These are phyloP conservation scores for Lipomyces chichibuensis DNA, from an alignment of 805 yeast species.

Conservation along the genomic window DNA sequence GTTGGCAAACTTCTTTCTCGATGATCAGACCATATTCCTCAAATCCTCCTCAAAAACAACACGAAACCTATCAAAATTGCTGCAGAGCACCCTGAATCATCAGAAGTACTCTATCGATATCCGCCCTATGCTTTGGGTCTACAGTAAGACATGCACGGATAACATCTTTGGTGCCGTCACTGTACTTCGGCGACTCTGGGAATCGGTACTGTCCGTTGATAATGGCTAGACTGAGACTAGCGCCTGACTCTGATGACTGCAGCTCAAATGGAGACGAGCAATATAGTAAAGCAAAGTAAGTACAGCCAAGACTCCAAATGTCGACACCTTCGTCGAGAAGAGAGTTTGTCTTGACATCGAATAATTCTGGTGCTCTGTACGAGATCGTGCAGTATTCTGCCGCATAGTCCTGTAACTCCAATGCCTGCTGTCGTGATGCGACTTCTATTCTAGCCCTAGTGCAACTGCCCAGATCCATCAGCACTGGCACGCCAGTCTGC, in stretches of 20 bases:
- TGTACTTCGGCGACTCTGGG: conserved; percentile 58
- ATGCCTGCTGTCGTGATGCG: conserved; percentile 66
- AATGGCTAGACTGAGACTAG: conserved; percentile 76
- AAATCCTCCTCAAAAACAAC: not conserved
- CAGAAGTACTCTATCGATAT: conserved; percentile 60
- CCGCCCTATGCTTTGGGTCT: conserved; percentile 65
- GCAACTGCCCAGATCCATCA: conserved; percentile 85
- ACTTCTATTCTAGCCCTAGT: conserved; percentile 60
- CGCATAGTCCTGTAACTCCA: conserved; percentile 76
- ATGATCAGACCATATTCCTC: not conserved
- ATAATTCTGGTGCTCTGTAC: conserved; percentile 86
- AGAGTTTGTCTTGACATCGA: conserved; percentile 73
- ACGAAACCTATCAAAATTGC: not conserved
- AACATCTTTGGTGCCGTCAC: conserved; percentile 58
- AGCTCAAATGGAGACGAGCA: conserved; percentile 85
- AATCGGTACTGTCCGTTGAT: conserved; percentile 63
- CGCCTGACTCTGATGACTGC: conserved; percentile 79
- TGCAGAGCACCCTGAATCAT: conserved; percentile 48
- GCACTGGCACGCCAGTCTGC: conserved; percentile 71
- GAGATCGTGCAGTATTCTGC: conserved; percentile 85
- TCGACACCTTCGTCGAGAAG: conserved; percentile 74
- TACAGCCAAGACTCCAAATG: conserved; percentile 90
- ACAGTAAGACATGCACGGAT: conserved; percentile 64
- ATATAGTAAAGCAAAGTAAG: conserved; percentile 75
- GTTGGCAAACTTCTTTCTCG: not conserved